Evolutionary conservation across 768 basidiomycete genomes (phyloP).

Genomic region (Phlegmacium glaucopus): DNA sequence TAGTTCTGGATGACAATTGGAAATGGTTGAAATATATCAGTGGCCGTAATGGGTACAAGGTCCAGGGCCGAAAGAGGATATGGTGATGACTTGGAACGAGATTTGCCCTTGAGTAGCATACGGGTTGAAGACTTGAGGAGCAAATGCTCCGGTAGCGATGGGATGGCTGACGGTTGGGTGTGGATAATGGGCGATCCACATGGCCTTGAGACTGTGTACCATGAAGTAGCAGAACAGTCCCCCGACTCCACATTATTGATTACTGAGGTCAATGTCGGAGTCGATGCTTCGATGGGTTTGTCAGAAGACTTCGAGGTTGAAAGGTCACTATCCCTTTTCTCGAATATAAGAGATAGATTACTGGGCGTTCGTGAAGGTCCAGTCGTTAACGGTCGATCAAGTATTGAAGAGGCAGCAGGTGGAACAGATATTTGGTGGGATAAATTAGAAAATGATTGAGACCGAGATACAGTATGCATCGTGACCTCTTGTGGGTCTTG

Average conservation of each 20-base stretch:
- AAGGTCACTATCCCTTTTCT: constrained; percentile 28
- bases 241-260: constrained; percentile 13
- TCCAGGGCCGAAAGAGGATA: constrained; percentile 61
- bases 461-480: constrained; percentile 39
- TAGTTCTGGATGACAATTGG: constrained; percentile 47
- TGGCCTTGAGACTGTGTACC: constrained; percentile 22
- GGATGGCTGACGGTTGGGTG: constrained; percentile 7
- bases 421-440: constrained; percentile 38
- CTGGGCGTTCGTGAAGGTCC: constrained; percentile 39
- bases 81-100: constrained; percentile 63
- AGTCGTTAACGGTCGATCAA: constrained; percentile 45
- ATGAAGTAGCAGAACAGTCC: constrained; percentile 16
- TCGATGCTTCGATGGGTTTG: constrained; percentile 5
- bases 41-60: constrained; percentile 44
- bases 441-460: constrained; percentile 55
- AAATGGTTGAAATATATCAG: constrained; percentile 52
- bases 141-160: not conserved
- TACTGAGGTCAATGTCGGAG: constrained; percentile 10
- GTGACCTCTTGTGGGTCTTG: constrained; percentile 20
- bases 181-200: constrained; percentile 5
- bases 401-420: constrained; percentile 38
- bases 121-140: constrained; percentile 18
- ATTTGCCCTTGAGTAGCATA: constrained; percentile 40
- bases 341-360: constrained; percentile 51
- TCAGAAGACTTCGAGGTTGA: constrained; percentile 8